Conservation (phyloP, 176 grass and related monocot genomes). For the Poa annua region DNA sequence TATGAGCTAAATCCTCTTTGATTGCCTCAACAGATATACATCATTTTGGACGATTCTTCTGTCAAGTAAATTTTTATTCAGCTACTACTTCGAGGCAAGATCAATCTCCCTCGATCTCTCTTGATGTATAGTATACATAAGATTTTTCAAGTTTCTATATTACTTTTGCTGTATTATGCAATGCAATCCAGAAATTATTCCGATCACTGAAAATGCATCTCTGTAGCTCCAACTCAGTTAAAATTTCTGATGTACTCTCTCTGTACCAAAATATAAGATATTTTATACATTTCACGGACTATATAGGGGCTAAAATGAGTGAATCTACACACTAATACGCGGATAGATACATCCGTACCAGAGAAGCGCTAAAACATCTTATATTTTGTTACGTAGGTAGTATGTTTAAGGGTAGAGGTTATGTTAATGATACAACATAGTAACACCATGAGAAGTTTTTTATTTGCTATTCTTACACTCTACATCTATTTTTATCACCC, state of each 20-base stretch:
- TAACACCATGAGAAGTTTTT: not conserved
- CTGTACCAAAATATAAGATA: too few relatives aligned
- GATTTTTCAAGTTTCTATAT: not conserved
- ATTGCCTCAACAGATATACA: conserved; percentile 69
- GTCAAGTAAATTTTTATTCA: conserved; percentile 94
- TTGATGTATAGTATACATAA: not conserved
- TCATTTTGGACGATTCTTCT: conserved; percentile 82
- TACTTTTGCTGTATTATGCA: not conserved
- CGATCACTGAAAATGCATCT: not conserved
- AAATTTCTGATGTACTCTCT: not conserved
- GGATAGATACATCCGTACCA: too few relatives aligned
- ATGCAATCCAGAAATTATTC: not conserved
- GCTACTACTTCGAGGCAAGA: conserved; percentile 92
- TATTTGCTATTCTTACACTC: conserved; percentile 9
- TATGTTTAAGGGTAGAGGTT: not conserved
- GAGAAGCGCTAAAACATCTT: too few relatives aligned
- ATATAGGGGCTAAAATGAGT: too few relatives aligned
- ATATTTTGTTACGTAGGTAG: too few relatives aligned
- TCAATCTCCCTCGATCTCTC: not conserved
- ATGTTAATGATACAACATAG: conserved; percentile 23
- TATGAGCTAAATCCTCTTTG: conserved; percentile 43
- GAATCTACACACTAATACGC: too few relatives aligned
- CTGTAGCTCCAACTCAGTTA: not conserved
- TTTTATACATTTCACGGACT: too few relatives aligned
- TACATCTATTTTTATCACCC: not conserved